Conservation (phyloP, 192 early-diverging fungal genomes). For the Backusella sp. region DNA sequence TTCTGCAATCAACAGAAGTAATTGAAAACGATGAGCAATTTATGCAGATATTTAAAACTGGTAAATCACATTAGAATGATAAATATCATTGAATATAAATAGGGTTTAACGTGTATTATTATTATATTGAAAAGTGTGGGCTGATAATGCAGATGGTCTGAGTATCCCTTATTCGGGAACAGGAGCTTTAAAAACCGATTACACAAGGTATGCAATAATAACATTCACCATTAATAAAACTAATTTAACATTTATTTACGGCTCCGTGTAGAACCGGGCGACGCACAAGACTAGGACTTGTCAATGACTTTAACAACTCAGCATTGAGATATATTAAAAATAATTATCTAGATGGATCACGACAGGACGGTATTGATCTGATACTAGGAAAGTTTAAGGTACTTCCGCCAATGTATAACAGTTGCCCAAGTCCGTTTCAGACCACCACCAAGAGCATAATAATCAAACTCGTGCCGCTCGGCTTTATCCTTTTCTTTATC, state of each 20-base stretch:
- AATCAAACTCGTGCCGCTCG: conserved; percentile 2
- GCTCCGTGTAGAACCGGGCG: conserved; percentile 69
- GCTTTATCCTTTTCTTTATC: neutral
- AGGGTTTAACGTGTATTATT: neutral
- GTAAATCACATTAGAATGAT: conserved; percentile 36
- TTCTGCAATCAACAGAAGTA: conserved; percentile 57
- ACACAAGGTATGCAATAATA: conserved; percentile 60
- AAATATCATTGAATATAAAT: neutral
- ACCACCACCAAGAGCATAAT: neutral
- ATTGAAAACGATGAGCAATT: conserved; percentile 65
- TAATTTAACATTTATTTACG: neutral
- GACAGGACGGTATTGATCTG: conserved; percentile 91
- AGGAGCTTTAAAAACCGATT: conserved; percentile 96
- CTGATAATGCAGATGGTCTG: conserved; percentile 94
- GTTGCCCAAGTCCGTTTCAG: conserved; percentile 24
- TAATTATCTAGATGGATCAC: conserved; percentile 89
- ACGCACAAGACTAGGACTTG: conserved; percentile 73
- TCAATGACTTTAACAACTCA: conserved; percentile 79
- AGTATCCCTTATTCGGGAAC: conserved; percentile 92
- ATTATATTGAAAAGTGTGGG: conserved; percentile 71
- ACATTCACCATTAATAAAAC: neutral
- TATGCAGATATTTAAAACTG: conserved; percentile 74
- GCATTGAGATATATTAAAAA: conserved; percentile 86
- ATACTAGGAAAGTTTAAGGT: conserved; percentile 69
- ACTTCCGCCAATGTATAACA: conserved; percentile 19